Percentiles rank a stretch among this genome's conserved stretches.
These are phyloP conservation scores for Suillus bovinus DNA, from an alignment of 768 basidiomycete genomes.

Conservation along the genomic window DNA sequence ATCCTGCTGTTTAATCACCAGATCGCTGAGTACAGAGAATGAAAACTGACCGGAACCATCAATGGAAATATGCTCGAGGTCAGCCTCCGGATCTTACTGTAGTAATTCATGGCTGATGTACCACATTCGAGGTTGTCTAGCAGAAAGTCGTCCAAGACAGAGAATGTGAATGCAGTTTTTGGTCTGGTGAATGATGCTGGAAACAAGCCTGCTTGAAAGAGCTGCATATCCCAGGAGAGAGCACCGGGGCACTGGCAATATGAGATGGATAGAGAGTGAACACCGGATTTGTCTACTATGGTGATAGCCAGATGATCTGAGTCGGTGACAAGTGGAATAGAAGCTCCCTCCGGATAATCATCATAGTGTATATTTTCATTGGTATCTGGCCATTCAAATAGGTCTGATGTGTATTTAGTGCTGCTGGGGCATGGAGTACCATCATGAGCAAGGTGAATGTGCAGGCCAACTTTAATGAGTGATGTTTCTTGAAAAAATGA, in stretches of 20 bases:
- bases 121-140: background rate
- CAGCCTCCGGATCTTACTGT: background rate
- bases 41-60: background rate
- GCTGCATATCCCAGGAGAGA: background rate
- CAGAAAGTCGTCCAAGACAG: background rate
- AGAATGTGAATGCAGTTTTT: background rate
- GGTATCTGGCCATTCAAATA: slow-evolving; percentile 1
- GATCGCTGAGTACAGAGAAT: background rate
- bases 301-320: background rate
- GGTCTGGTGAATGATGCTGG: background rate
- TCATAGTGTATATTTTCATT: background rate
- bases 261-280: background rate
- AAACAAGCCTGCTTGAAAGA: background rate
- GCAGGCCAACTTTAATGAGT: background rate
- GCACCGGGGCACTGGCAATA: background rate
- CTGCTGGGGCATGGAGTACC: background rate
- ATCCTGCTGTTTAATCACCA: background rate
- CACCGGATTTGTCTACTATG: background rate
- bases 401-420: background rate
- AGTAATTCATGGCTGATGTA: background rate
- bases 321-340: background rate
- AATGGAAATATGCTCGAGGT: background rate
- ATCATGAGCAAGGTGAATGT: background rate
- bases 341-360: background rate
- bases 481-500: background rate